Conservation (phyloP, 2,329 filamentous ascomycete genomes). For the Pyrenophora tritici-repentis region DNA sequence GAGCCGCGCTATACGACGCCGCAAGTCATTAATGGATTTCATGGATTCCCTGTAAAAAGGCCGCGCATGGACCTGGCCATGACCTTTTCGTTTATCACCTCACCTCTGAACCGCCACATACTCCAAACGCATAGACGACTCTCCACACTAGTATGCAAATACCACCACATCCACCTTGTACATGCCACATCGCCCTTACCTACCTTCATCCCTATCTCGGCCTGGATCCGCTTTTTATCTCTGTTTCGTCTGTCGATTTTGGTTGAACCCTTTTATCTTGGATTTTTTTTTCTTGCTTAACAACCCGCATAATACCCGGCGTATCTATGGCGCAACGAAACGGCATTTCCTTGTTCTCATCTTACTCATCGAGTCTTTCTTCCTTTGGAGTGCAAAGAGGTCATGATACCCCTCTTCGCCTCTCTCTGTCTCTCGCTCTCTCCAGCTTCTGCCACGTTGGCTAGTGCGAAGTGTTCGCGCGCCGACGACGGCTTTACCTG, state of each 20-base stretch:
- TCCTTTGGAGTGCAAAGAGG: conserved; percentile 4
- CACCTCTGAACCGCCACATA: conserved; percentile 2
- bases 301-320: conserved; percentile 19
- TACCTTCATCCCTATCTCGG: conserved; percentile 1
- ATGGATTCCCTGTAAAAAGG: conserved; percentile 24
- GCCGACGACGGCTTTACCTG: conserved; percentile 14
- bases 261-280: neutral
- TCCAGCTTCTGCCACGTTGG: neutral
- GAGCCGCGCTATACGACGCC: conserved; percentile 38
- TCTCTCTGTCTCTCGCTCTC: neutral
- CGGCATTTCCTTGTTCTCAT: neutral
- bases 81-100: conserved; percentile 19
- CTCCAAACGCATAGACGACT: conserved; percentile 20
- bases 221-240: neutral
- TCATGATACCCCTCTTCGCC: conserved; percentile 14
- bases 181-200: neutral
- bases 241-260: neutral
- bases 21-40: conserved; percentile 47
- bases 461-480: conserved; percentile 19
- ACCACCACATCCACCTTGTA: conserved; percentile 6
- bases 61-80: conserved; percentile 4
- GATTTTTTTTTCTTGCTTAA: too few species aligned
- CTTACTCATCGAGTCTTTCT: neutral
- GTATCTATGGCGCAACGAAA: conserved; percentile 13
- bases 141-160: too few species aligned